Conservation (phyloP, 2,329 filamentous ascomycete species). For the Pseudopyricularia javanii region DNA sequence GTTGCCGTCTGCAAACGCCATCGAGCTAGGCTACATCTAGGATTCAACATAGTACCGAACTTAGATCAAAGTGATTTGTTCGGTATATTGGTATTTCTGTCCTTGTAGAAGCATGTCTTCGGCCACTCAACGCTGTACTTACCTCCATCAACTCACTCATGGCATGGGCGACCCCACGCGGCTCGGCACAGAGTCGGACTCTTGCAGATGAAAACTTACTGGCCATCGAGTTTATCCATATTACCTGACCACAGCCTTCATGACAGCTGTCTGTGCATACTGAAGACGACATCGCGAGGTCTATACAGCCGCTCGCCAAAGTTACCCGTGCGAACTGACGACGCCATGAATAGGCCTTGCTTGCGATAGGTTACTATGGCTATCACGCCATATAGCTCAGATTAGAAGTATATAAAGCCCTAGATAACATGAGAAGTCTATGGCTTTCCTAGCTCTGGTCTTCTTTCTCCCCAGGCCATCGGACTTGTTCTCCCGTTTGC, state of each 20-base stretch:
- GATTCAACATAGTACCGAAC: too few species aligned
- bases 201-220: background rate
- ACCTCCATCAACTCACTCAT: background rate
- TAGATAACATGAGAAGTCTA: background rate
- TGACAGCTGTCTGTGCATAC: background rate
- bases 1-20: too few species aligned
- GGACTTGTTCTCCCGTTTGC: background rate
- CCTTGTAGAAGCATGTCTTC: too few species aligned
- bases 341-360: background rate
- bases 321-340: background rate
- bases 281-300: background rate
- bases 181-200: background rate
- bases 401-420: background rate
- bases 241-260: background rate
- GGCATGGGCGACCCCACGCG: background rate
- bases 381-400: background rate
- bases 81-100: too few species aligned
- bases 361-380: background rate
- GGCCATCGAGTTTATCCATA: background rate
- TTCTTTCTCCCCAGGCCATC: background rate
- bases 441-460: background rate
- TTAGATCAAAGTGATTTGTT: too few species aligned
- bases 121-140: too few species aligned
- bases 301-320: background rate
- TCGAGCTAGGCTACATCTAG: too few species aligned